phyloP scores from a whole-genome alignment of 2,329 filamentous ascomycete species.

The Microdochium nivale region DNA sequence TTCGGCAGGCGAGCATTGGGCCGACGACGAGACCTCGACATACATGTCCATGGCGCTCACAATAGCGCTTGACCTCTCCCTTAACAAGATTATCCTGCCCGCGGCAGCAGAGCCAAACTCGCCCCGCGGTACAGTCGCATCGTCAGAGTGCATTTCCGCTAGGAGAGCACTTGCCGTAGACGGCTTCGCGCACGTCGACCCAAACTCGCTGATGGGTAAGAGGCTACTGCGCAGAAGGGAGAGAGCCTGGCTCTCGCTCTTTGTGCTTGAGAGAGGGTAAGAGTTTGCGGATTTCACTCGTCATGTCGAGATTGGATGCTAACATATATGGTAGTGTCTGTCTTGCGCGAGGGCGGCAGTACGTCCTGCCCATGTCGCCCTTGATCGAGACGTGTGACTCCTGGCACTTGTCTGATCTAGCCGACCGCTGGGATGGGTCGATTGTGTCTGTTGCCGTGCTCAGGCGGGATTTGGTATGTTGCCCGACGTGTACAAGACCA shows the following conservation, averaged over 20 bases:
- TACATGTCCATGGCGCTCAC: conserved; percentile 63
- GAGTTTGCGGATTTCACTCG: conserved; percentile 4
- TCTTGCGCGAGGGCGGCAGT: conserved; percentile 59
- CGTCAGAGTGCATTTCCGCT: conserved; percentile 61
- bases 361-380: conserved; percentile 58
- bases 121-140: conserved; percentile 40
- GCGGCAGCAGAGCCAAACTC: conserved; percentile 36
- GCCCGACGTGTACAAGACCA: neutral
- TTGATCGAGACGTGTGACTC: conserved; percentile 59
- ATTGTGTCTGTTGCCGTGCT: conserved; percentile 64
- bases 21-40: conserved; percentile 64
- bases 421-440: conserved; percentile 61
- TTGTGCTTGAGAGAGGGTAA: conserved; percentile 62
- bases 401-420: conserved; percentile 57
- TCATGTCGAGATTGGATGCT: conserved; percentile 5
- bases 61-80: conserved; percentile 58
- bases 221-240: conserved; percentile 57
- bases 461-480: conserved; percentile 52
- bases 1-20: conserved; percentile 56
- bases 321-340: conserved; percentile 41
- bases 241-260: conserved; percentile 62
- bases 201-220: conserved; percentile 49
- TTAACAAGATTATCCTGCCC: conserved; percentile 61
- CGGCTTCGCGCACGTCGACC: conserved; percentile 56
- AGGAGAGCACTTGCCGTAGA: conserved; percentile 58